Evolutionary conservation across 202 grass and related monocot genomes (phyloP).

Genomic region (Schoenoplectus triqueter): DNA sequence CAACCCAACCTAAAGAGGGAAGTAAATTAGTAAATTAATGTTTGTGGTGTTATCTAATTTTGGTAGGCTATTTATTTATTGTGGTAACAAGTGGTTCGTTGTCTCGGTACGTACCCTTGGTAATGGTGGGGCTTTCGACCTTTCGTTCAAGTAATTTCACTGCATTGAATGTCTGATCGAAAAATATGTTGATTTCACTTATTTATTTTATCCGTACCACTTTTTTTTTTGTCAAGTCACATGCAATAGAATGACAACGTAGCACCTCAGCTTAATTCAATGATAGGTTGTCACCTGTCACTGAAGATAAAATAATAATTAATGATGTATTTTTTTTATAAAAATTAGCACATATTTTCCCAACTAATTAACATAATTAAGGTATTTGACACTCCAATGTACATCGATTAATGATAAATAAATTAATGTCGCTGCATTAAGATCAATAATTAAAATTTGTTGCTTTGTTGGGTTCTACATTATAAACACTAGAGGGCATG

Average conservation of each 20-base stretch:
- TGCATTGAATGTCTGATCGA: background rate
- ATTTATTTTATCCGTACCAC: background rate
- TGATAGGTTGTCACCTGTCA: too few relatives aligned
- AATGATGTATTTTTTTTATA: too few relatives aligned
- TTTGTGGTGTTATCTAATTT: slow-evolving; percentile 20
- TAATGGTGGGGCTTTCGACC: background rate
- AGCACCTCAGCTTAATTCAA: too few relatives aligned
- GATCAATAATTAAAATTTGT: background rate
- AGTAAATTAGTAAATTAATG: background rate
- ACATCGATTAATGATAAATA: background rate
- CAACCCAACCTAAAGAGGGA: background rate
- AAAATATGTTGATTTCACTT: background rate
- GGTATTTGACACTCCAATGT: background rate
- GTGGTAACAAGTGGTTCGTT: slow-evolving; percentile 18
- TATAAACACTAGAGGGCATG: background rate
- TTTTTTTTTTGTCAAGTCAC: background rate
- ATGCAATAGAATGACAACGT: too few relatives aligned
- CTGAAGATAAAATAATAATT: too few relatives aligned
- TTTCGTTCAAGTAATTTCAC: background rate
- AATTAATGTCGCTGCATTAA: background rate
- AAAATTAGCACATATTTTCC: too few relatives aligned
- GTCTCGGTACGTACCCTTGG: background rate
- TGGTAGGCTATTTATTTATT: slow-evolving; percentile 26
- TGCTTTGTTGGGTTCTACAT: background rate
- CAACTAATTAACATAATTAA: too few relatives aligned